Evolutionary conservation across 2,329 filamentous ascomycete species (phyloP), one percentile per base, ranked within the genome.

Genomic region (Aspergillus pseudoviridinutans): DNA sequence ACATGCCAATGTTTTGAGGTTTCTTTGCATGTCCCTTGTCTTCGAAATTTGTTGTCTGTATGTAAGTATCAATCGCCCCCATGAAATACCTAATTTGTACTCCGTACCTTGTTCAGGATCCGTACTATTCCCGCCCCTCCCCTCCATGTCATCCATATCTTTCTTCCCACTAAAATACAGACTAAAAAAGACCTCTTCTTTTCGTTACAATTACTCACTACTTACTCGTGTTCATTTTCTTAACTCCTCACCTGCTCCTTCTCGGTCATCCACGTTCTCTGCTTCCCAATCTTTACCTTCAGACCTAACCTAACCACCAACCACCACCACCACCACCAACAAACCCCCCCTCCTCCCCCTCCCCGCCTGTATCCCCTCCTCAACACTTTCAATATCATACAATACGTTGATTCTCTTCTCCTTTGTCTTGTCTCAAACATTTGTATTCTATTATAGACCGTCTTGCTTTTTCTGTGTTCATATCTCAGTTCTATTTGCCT

Each of bases 11-110:
- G 63, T 62, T 64, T 52, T 64, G 63, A 66, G 61, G 50, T 61
- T 59, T 56, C 57, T 58, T 58, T 60, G 56, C 61, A 54, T 60
- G 54, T 54, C 58, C 25, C 55, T 56, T 58, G 57, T 64, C 64
- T 63, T 63, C 63, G 60, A 60, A 61, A 61, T 60, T 59, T 64
- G 62, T 62, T 63, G 64, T 54, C 53, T 57, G 53, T 59, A 52
- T 52, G 53, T 29, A 58, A 51, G 44, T 47, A 47, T 47, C 22
- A 25, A 44, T 22, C 4, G 12, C n/a, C 41, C 41, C 20, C 20
- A 14, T 46, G 22, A 20, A 46, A 46, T 46, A 46, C 42, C 42
- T 46, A 22, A 46, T 46, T 20, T 51, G n/a, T 61, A 53, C 49
- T 51, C 53, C 14, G 41, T 54, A n/a, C 14, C 28, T 38, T 38